Evolutionary conservation across 2,329 filamentous ascomycete genomes (phyloP).

Genomic region (Neoscytalidium dimidiatum): DNA sequence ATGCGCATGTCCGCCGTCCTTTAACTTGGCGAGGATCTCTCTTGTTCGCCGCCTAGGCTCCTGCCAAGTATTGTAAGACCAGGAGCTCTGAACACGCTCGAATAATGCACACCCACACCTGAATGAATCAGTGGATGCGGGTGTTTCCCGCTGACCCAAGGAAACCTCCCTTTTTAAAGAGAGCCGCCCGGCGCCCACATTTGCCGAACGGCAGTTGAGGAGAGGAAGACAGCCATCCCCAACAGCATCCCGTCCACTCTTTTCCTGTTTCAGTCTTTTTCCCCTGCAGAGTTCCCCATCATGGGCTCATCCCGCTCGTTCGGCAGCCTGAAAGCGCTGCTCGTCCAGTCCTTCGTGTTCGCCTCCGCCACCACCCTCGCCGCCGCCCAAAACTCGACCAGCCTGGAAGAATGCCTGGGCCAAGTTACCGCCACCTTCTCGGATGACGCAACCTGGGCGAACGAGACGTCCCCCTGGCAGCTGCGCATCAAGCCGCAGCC

Average conservation of each 20-base stretch:
- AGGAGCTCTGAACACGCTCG: background rate
- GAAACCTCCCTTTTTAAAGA: background rate
- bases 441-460: constrained; percentile 22
- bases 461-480: constrained; percentile 22
- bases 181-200: background rate
- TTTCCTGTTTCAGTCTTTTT: background rate
- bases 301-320: background rate
- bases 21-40: background rate
- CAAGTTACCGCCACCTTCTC: constrained; percentile 13
- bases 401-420: constrained; percentile 20
- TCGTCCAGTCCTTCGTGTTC: constrained; percentile 15
- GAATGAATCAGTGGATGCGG: background rate
- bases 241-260: too few relatives aligned
- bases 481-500: constrained; percentile 25
- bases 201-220: background rate
- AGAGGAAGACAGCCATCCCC: background rate
- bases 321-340: background rate
- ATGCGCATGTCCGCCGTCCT: background rate
- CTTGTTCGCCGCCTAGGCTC: background rate
- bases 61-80: constrained; percentile 5
- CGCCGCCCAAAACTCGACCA: constrained; percentile 7
- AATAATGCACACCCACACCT: background rate
- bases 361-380: constrained; percentile 6
- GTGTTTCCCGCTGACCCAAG: background rate
- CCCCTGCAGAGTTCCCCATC: background rate